Percentiles rank a stretch among this genome's conserved stretches.
These are phyloP conservation scores for Thoreauomyces humboldtii DNA, from an alignment of 192 early-diverging fungal genomes.

Conservation along the genomic window DNA sequence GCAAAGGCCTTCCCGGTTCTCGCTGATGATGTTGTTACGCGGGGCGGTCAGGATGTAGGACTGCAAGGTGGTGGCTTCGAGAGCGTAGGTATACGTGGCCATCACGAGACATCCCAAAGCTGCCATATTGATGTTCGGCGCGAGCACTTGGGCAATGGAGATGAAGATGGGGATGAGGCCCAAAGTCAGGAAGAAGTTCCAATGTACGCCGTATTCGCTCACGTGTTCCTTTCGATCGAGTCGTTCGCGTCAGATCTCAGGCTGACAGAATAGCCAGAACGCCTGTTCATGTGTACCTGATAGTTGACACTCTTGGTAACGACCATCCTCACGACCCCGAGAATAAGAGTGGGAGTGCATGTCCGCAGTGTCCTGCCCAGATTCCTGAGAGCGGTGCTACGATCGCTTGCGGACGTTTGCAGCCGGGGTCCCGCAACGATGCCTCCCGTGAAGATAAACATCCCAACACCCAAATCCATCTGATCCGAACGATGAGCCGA, in stretches of 20 bases:
- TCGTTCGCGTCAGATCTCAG: not conserved
- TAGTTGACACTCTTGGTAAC: slow-evolving; percentile 82
- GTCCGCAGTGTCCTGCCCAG: slow-evolving; percentile 48
- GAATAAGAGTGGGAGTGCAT: slow-evolving; percentile 63
- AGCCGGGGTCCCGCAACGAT: slow-evolving; percentile 66
- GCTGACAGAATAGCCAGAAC: not conserved
- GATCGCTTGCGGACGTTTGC: not conserved
- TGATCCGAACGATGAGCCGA: slow-evolving; percentile 22
- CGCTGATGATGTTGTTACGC: slow-evolving; percentile 67
- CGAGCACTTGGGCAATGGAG: slow-evolving; percentile 54
- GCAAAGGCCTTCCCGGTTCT: slow-evolving; percentile 89
- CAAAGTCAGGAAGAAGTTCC: slow-evolving; percentile 98
- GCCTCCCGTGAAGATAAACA: slow-evolving; percentile 89
- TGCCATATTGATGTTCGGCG: slow-evolving; percentile 55
- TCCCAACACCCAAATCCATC: slow-evolving; percentile 96
- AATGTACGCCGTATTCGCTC: slow-evolving; percentile 93
- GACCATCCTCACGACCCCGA: slow-evolving; percentile 72
- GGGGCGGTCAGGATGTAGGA: slow-evolving; percentile 75
- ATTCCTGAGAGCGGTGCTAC: not conserved
- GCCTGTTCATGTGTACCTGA: slow-evolving; percentile 53
- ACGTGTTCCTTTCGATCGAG: slow-evolving; percentile 66
- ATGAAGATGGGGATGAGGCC: slow-evolving; percentile 81
- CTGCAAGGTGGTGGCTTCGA: slow-evolving; percentile 59
- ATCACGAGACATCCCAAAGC: slow-evolving; percentile 49
- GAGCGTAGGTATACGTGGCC: slow-evolving; percentile 54